Base-by-base conservation (phyloP, 2,329 filamentous ascomycete species). In the Akanthomyces muscarius region DNA sequence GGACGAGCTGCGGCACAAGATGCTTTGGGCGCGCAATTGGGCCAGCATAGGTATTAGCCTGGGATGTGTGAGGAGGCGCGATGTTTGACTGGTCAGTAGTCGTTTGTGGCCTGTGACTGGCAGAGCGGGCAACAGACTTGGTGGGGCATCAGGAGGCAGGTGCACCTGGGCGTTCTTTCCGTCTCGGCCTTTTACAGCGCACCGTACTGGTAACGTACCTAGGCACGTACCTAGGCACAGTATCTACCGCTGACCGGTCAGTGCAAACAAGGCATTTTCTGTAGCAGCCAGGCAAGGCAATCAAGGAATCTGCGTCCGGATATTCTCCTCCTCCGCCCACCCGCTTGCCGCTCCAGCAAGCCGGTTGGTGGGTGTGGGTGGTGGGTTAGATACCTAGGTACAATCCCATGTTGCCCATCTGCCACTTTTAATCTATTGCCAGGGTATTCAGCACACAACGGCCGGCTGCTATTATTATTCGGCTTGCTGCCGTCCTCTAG, bases 61-160 rank as follows among this genome's bases (percentile, higher is more conserved):
- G 33, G 56, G 16, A 59, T 41, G 47, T n/a, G 33, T 5, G 45
- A 51, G 21, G 30, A 59, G 33, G 38, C 33, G 56, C n/a, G 33
- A 51, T 42, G 56, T 59, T 59, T 51, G 56, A 51, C 45, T 51
- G 56, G 56, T 8, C 30, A 33, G 30, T 53, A 18, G 23, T 25
- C 11, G 45, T 10, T 13, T 38, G 8, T 38, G 10, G 25, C 13
- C 47, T 50, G 36, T 41, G 47, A 50, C 36, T 54, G 51, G 51
- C 7, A 23, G 42, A 47, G 33, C 23, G 56, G n/a, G 56, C 45
- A 36, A 21, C 33, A 33, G 41, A 51, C 33, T 30, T 51, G 56
- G 56, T 51, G 56, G 56, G 45, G 56, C 56, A 28, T 13, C 47
- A 50, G 47, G 25, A 16, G 47, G 45, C 42, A 45, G 42, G 38